These are phyloP conservation scores for Microbotryomycetes sp. DNA, from an alignment of 1,284 basidiomycete species.

Conservation along the genomic window DNA sequence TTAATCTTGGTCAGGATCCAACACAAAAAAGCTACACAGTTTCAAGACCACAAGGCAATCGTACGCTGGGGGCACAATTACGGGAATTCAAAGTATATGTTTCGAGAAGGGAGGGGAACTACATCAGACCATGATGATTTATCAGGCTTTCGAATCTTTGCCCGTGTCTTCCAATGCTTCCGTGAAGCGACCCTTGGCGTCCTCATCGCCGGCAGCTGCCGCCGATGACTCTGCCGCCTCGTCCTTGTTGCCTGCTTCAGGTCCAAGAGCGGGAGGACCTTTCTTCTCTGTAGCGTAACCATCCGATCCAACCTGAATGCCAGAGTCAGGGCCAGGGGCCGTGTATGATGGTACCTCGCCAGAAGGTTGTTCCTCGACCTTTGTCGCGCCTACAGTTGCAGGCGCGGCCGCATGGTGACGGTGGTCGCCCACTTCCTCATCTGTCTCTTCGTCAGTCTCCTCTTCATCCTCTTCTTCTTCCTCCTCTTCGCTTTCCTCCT, in stretches of 20 bases:
- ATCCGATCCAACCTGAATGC: constrained; percentile 55
- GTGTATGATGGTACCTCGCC: constrained; percentile 42
- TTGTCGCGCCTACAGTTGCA: constrained; percentile 38
- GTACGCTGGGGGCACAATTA: no score
- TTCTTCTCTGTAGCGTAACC: constrained; percentile 52
- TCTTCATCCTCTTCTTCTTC: constrained; percentile 47
- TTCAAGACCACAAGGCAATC: no score
- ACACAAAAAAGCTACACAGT: no score
- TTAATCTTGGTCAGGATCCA: no score
- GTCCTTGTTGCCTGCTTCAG: neutral
- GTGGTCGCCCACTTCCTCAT: constrained; percentile 29
- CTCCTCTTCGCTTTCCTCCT: constrained; percentile 62
- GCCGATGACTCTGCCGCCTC: neutral
- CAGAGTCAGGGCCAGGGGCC: constrained; percentile 40
- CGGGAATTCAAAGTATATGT: no score
- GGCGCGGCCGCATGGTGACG: constrained; percentile 34
- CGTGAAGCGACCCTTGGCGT: neutral
- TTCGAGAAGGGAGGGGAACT: no score
- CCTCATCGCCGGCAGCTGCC: neutral
- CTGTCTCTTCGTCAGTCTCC: constrained; percentile 47
- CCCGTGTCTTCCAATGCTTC: neutral
- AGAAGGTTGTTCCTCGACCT: neutral
- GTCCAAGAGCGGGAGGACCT: constrained; percentile 5
- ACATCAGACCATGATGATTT: no score
- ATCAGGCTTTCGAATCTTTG: neutral